Evolutionary conservation across 2,329 filamentous ascomycete genomes (phyloP).

Genomic region (Colletotrichum sidae): DNA sequence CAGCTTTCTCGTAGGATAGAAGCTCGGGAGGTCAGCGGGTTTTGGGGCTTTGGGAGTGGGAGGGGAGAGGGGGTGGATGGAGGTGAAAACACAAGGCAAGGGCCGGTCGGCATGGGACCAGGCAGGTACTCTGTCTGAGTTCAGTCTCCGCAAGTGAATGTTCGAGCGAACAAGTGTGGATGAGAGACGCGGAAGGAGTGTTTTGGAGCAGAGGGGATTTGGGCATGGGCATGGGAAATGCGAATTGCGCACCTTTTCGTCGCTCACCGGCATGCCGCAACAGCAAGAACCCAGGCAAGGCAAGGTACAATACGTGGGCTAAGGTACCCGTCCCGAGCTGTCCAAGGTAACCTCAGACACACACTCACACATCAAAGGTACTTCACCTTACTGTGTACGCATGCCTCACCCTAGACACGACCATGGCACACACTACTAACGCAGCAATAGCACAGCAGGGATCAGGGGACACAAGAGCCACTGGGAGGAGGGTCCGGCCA

Average conservation of each 20-base stretch:
- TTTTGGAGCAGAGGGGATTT: slow-evolving; percentile 26
- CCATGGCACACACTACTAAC: background rate
- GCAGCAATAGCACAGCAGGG: slow-evolving; percentile 17
- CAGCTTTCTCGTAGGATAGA: slow-evolving; percentile 16
- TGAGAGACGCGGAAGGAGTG: slow-evolving; percentile 18
- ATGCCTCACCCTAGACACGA: background rate
- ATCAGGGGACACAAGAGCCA: slow-evolving; percentile 17
- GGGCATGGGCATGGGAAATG: slow-evolving; percentile 37
- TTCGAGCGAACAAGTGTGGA: slow-evolving; percentile 12
- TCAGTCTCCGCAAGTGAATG: too few species aligned
- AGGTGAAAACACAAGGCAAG: slow-evolving; percentile 24
- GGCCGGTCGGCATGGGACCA: slow-evolving; percentile 17
- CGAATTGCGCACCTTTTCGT: slow-evolving; percentile 36
- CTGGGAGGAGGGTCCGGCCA: slow-evolving; percentile 31
- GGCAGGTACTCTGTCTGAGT: background rate
- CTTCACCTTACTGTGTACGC: too few species aligned
- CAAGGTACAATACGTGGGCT: slow-evolving; percentile 8
- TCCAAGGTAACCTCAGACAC: slow-evolving; percentile 16
- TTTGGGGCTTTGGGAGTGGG: background rate
- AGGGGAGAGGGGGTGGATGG: slow-evolving; percentile 22
- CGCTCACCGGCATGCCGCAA: slow-evolving; percentile 29
- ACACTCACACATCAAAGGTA: too few species aligned
- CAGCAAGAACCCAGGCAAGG: slow-evolving; percentile 11
- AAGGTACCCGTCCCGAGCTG: slow-evolving; percentile 27
- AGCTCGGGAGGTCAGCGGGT: slow-evolving; percentile 35